These are phyloP conservation scores for Phialocephala sp. DNA, from an alignment of 2,329 filamentous ascomycete species.

Conservation along the genomic window DNA sequence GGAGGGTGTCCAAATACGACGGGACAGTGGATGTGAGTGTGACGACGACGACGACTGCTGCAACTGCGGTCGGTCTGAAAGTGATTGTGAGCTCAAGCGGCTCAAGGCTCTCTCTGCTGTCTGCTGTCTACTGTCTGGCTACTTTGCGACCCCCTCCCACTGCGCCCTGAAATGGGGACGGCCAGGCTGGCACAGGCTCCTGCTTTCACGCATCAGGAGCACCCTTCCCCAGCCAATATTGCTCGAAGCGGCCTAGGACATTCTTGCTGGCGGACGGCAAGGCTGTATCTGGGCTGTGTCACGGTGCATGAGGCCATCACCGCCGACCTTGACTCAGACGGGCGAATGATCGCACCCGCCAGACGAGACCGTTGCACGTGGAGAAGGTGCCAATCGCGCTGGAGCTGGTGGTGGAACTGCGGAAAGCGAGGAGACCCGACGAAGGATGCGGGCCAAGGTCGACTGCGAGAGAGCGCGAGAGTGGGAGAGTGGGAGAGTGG, in stretches of 20 bases:
- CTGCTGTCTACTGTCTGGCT: not conserved
- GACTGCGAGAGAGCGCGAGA: not conserved
- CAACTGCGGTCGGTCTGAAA: constrained; percentile 2
- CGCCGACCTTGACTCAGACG: not conserved
- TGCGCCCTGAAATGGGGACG: constrained; percentile 3
- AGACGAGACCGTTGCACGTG: constrained; percentile 8
- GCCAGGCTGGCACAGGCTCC: constrained; percentile 3
- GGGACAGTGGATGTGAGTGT: not conserved
- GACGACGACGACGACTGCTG: not conserved
- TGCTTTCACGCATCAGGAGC: not conserved
- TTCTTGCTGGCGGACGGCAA: constrained; percentile 3
- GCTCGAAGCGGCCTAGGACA: constrained; percentile 7
- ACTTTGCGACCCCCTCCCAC: not conserved
- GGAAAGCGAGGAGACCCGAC: not conserved
- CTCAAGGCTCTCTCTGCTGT: not conserved
- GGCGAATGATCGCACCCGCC: constrained; percentile 4
- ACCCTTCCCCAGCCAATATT: not conserved
- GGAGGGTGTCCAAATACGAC: not conserved
- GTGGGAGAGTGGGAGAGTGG: no score
- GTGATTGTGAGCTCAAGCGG: not conserved
- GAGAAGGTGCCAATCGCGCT: not conserved
- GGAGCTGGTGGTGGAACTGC: not conserved
- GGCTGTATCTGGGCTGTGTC: constrained; percentile 13
- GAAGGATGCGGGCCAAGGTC: not conserved
- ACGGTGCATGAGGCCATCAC: not conserved